These are phyloP conservation scores for Vanderwaltozyma polyspora DNA, from an alignment of 805 yeast genomes.

Conservation along the genomic window DNA sequence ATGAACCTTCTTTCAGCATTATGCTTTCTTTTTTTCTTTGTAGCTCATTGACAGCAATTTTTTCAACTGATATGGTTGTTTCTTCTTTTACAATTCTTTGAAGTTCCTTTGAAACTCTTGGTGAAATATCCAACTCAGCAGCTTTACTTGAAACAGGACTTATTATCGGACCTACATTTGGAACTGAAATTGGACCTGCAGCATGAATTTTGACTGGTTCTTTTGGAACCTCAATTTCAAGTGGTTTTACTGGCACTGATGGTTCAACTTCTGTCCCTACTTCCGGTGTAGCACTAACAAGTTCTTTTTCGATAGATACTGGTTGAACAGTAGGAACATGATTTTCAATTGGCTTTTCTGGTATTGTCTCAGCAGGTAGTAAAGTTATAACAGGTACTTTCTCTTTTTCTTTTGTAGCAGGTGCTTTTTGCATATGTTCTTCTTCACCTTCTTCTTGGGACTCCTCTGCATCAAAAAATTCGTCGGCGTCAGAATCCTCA, in stretches of 20 bases:
- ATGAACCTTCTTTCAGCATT: conserved; percentile 36
- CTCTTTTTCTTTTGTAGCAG: background rate
- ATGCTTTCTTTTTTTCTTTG: conserved; percentile 20
- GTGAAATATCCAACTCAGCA: background rate
- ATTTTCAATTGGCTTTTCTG: background rate
- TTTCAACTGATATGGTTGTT: background rate
- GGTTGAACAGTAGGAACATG: background rate
- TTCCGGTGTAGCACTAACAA: too few relatives aligned
- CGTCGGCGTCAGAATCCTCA: conserved; percentile 43
- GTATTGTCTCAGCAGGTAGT: background rate
- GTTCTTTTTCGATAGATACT: background rate
- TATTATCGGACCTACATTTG: too few relatives aligned
- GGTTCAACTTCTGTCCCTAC: conserved; percentile 1
- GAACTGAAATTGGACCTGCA: background rate
- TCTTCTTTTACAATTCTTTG: conserved; percentile 1
- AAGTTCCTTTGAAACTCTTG: background rate
- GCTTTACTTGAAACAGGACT: background rate
- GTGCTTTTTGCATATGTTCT: background rate
- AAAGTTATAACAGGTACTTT: too few relatives aligned
- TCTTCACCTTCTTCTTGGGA: conserved; percentile 12
- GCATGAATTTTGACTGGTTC: background rate
- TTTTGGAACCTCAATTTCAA: background rate
- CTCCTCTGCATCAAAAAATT: conserved; percentile 70
- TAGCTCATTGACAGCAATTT: conserved; percentile 6
- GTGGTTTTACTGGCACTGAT: background rate